These are phyloP conservation scores for Dichotomocladium elegans DNA, from an alignment of 371 early-diverging fungal genomes.

Conservation along the genomic window DNA sequence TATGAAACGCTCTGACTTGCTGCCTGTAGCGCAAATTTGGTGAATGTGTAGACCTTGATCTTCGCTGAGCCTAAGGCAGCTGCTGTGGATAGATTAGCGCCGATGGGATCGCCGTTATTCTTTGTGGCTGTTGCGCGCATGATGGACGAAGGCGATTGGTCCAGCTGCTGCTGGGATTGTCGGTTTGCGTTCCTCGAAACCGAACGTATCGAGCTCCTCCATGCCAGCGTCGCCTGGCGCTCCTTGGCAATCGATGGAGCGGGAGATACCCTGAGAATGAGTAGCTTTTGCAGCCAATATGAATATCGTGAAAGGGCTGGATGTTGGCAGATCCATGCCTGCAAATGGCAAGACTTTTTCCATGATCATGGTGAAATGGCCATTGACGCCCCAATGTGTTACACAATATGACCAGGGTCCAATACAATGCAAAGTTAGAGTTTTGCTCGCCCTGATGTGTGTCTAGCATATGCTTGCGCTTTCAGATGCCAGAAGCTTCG, in stretches of 20 bases:
- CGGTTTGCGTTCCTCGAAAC: constrained; percentile 9
- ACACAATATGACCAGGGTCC: constrained; percentile 28
- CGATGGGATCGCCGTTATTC: constrained; percentile 23
- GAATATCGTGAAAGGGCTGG: constrained; percentile 31
- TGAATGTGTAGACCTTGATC: constrained; percentile 9
- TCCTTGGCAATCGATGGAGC: too few species aligned
- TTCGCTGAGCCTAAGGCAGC: constrained; percentile 19
- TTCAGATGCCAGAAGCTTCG: constrained; percentile 26
- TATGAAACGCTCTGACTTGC: constrained; percentile 27
- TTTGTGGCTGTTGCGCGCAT: constrained; percentile 19
- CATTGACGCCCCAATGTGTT: constrained; percentile 17
- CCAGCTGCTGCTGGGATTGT: constrained; percentile 7
- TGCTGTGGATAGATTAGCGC: constrained; percentile 18
- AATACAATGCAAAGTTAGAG: constrained; percentile 9
- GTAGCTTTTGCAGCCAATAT: constrained; percentile 7
- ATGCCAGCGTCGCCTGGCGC: background rate
- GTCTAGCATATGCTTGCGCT: constrained; percentile 5
- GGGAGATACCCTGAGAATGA: too few species aligned
- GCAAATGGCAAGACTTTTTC: background rate
- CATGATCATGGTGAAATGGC: constrained; percentile 18
- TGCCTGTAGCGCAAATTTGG: constrained; percentile 23
- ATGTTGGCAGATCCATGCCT: constrained; percentile 15
- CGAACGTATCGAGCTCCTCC: constrained; percentile 14
- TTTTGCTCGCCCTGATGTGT: too few species aligned
- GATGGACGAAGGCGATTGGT: constrained; percentile 19